These are phyloP conservation scores for Nemania abortiva DNA, from an alignment of 2,329 filamentous ascomycete species.

Conservation along the genomic window DNA sequence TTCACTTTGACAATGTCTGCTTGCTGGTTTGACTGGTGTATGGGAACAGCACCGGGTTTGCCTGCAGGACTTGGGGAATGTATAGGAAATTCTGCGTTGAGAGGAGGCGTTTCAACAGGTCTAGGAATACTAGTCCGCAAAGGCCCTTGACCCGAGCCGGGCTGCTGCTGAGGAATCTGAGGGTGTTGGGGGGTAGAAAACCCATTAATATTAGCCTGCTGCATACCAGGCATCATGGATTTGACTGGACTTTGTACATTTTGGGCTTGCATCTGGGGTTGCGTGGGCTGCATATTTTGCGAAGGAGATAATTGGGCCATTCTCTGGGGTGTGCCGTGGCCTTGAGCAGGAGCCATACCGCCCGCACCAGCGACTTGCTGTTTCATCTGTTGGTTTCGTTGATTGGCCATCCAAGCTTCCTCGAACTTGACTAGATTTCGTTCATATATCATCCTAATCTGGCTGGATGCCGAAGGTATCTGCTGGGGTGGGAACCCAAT, in stretches of 20 bases:
- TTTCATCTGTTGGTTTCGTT: slow-evolving; percentile 65
- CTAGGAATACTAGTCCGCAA: slow-evolving; percentile 65
- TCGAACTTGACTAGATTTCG: slow-evolving; percentile 83
- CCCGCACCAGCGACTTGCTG: slow-evolving; percentile 57
- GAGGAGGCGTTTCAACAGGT: slow-evolving; percentile 61
- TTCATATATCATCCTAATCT: slow-evolving; percentile 80
- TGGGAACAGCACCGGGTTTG: slow-evolving; percentile 57
- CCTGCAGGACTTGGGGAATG: slow-evolving; percentile 58
- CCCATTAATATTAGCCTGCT: slow-evolving; percentile 62
- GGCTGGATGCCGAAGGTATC: slow-evolving; percentile 73
- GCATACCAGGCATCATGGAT: slow-evolving; percentile 60
- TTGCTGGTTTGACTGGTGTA: slow-evolving; percentile 54
- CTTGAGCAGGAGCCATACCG: slow-evolving; percentile 51
- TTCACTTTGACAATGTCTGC: slow-evolving; percentile 47
- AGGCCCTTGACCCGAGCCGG: slow-evolving; percentile 59
- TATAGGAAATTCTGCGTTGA: slow-evolving; percentile 58
- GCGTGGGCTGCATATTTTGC: slow-evolving; percentile 58
- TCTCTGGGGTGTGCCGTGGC: slow-evolving; percentile 58
- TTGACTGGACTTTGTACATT: slow-evolving; percentile 59
- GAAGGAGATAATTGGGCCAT: slow-evolving; percentile 57
- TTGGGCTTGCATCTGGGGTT: slow-evolving; percentile 58
- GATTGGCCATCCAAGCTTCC: slow-evolving; percentile 67
- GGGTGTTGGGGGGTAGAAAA: slow-evolving; percentile 60
- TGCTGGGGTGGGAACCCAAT: slow-evolving; percentile 73
- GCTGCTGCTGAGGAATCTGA: slow-evolving; percentile 59